Base-by-base conservation (phyloP, 1,284 basidiomycete species). In the Amylostereum chailletii region DNA sequence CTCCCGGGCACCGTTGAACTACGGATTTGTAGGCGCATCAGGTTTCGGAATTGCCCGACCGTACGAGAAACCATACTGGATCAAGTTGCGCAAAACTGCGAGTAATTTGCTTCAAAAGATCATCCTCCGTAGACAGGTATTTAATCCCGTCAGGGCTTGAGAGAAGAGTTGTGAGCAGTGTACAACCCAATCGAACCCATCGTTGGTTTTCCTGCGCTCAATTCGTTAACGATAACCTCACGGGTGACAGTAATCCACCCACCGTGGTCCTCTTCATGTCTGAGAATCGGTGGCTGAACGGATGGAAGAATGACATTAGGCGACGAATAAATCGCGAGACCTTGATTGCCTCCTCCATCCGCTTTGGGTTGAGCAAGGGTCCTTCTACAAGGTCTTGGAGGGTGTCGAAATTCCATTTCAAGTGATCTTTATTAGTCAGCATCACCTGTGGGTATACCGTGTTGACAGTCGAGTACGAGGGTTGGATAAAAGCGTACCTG, bases 261-360 rank as follows among this genome's bases (percentile, higher is more conserved):
- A 86, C 90, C 65, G 82, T 85, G 32, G 73, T 84, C 52, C 79
- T 79, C 32, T 81, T 79, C 60, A 96, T 76, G 58, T 90, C 84
- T 5, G 90, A 88, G 66, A 96, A 99, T 32, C 89, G 81, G 61
- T 85, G 81, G 53, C 69, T 86, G 63, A 90, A 89, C 1, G 96
- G 96, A 63, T 96, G 90, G 61, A 87, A 97, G 71, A 99, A 99
- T 1, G 83, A 79, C 73, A 97, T 83, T 11, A 99, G 69, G 33
- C 91, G 78, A 36, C 86, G 79, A 52, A 96, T 83, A 57, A 96
- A 94, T 60, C 92, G 86, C 11, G 90, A 86, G 8, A 86, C 90
- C 61, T 86, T 89, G 62, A 95, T 90, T 1, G 91, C 92, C 66
- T 99, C 96, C 60, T 99, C 96, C 61, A 99, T 76, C n/a, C 96